Base-by-base conservation (phyloP, 371 early-diverging fungal species). In the Rhizopus arrhizus region DNA sequence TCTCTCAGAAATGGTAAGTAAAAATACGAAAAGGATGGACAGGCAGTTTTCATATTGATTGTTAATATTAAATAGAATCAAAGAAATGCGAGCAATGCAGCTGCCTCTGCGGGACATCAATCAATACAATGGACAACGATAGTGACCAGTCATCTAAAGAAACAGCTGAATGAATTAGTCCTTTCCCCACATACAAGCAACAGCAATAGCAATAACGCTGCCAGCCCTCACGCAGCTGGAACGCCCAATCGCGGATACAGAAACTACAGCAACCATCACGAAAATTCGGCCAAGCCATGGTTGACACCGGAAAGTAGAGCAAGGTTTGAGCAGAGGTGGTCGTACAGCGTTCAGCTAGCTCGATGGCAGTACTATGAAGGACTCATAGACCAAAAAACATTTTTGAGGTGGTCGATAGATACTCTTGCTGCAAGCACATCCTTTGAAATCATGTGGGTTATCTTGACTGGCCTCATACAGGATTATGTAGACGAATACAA, bases 281-380 rank as follows among this genome's bases (percentile, higher is more conserved):
- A 81, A 13, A 72, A 66, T 16, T 12, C 75, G 7, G 62, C 68
- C 2, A 76, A 77, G 40, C 77, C 81, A 2, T 85, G 84, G 80
- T 49, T 78, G 4, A 74, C 77, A 47, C 75, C 81, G 7, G 85
- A 82, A 49, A 72, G 70, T 46, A 73, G 80, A 55, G 74, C 80
- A 13, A 68, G 65, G 29, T 89, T 88, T 78, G 78, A 85, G 29
- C 67, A 77, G 10, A 66, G 75, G 29, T 89, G 89, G 90, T 65
- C 78, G 5, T 88, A 85, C 56, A 84, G 86, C 49, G 73, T 86
- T 16, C 72, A 75, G 47, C 69, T 92, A 38, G 76, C 90, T 15
- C 83, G 82, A 13, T 88, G 84, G 82, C 90, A 89, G 66, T 89
- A 87, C 65, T 82, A 75, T 64, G 88, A 89, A 58, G 90, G 89